phyloP scores from a whole-genome alignment of 2,329 filamentous ascomycete genomes.

The Aspergillus pseudoviridinutans region DNA sequence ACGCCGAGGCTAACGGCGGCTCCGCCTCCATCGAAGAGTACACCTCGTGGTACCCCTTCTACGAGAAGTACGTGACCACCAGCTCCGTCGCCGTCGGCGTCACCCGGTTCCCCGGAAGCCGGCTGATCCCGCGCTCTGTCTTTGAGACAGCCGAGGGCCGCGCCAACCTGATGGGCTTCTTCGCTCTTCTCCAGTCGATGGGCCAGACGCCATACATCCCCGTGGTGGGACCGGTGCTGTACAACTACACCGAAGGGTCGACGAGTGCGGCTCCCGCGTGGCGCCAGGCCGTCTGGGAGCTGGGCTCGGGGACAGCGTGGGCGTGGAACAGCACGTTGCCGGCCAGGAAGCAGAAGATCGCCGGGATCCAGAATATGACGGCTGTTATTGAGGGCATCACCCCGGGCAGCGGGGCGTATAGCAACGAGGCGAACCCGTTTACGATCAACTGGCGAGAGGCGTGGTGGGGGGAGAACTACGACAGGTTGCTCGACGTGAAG shows the following conservation, averaged over 20 bases:
- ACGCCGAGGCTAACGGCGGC: slow-evolving; percentile 10
- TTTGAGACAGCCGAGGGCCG: slow-evolving; percentile 13
- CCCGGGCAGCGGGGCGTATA: slow-evolving; percentile 16
- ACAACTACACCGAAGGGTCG: slow-evolving; percentile 14
- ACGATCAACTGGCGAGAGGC: slow-evolving; percentile 14
- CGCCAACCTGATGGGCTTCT: slow-evolving; percentile 11
- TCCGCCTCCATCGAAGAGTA: slow-evolving; percentile 13
- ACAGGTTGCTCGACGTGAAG: slow-evolving; percentile 14
- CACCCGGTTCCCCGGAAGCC: slow-evolving; percentile 14
- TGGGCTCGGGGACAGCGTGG: slow-evolving; percentile 10
- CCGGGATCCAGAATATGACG: slow-evolving; percentile 9
- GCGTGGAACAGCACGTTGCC: slow-evolving; percentile 16
- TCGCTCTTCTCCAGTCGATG: slow-evolving; percentile 3
- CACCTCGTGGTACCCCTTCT: slow-evolving; percentile 16
- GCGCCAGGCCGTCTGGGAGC: slow-evolving; percentile 15
- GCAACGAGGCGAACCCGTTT: slow-evolving; percentile 18
- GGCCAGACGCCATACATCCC: slow-evolving; percentile 14
- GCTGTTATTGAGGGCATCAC: slow-evolving; percentile 12
- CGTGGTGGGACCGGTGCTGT: slow-evolving; percentile 13
- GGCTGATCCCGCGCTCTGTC: slow-evolving; percentile 15
- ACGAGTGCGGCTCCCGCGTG: slow-evolving; percentile 17
- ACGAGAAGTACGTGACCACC: slow-evolving; percentile 14
- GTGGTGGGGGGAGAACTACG: slow-evolving; percentile 20
- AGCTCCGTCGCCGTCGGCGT: slow-evolving; percentile 15
- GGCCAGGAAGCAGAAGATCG: slow-evolving; percentile 7